These are phyloP conservation scores for Solanum pennellii DNA, from an alignment of 257 asterid genomes.

Conservation along the genomic window DNA sequence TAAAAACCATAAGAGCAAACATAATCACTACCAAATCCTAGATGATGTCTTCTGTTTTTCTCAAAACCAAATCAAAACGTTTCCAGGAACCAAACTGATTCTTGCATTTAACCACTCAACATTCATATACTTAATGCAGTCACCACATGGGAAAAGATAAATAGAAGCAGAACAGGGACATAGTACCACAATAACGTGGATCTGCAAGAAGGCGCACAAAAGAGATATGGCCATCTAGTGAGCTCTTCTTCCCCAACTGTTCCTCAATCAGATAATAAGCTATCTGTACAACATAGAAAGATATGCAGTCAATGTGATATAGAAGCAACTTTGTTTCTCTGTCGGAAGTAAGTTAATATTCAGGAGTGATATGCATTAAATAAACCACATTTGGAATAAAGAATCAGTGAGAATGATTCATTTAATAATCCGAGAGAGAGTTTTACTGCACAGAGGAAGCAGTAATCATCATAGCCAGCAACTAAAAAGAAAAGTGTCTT, in stretches of 20 bases:
- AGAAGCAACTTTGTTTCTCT: not conserved
- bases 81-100: not conserved
- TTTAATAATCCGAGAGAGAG: not conserved
- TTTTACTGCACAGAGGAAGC: not conserved
- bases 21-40: not conserved
- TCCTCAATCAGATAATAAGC: constrained; percentile 48
- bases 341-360: not conserved
- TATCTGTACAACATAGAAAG: too few relatives aligned
- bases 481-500: not conserved
- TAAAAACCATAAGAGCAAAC: not conserved
- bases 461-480: not conserved
- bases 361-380: not conserved
- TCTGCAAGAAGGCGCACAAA: constrained; percentile 88
- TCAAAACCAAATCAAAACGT: not conserved
- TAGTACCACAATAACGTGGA: constrained; percentile 72
- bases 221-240: constrained; percentile 62
- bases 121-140: not conserved
- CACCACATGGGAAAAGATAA: not conserved
- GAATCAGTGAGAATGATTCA: not conserved
- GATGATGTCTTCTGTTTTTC: not conserved
- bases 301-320: not conserved
- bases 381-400: not conserved
- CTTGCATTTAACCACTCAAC: not conserved
- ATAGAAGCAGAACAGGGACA: not conserved
- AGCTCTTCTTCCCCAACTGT: constrained; percentile 65